Conservation (phyloP, 257 asterid species). For the Cruciata laevipes region DNA sequence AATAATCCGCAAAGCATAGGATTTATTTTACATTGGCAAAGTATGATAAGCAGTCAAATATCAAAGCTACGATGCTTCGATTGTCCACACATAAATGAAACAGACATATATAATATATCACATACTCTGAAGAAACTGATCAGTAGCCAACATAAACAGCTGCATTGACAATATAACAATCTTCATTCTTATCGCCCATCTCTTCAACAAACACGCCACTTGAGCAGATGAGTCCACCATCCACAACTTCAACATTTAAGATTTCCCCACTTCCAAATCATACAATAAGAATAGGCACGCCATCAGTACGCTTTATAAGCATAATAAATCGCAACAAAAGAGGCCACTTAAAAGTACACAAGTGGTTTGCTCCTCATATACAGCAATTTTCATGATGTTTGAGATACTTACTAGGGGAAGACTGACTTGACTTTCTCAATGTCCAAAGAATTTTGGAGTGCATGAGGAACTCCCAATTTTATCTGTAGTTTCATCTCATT, state of each 20-base stretch:
- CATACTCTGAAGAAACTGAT: slow-evolving; percentile 13
- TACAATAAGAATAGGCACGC: neutral
- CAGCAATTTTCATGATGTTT: neutral
- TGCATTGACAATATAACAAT: slow-evolving; percentile 88
- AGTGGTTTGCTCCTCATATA: neutral
- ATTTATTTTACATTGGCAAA: neutral
- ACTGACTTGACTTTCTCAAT: slow-evolving; percentile 79
- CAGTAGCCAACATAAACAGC: slow-evolving; percentile 94
- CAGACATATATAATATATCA: too few relatives aligned
- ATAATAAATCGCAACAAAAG: neutral
- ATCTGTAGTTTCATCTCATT: slow-evolving; percentile 93
- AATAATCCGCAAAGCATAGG: neutral
- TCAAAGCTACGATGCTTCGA: too few relatives aligned
- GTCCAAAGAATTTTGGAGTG: slow-evolving; percentile 65
- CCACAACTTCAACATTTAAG: slow-evolving; percentile 72
- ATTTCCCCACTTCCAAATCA: slow-evolving; percentile 55
- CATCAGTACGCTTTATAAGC: neutral
- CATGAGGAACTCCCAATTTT: slow-evolving; percentile 78
- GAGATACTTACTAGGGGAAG: slow-evolving; percentile 94
- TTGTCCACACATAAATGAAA: too few relatives aligned
- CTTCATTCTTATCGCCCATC: slow-evolving; percentile 92
- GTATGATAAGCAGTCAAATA: neutral
- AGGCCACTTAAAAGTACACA: neutral
- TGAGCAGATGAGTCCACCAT: slow-evolving; percentile 85
- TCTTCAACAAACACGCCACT: slow-evolving; percentile 93